Evolutionary conservation across 257 asterid species (phyloP), one percentile per base, ranked within the genome.

Genomic region (Solanum chiquidenum): DNA sequence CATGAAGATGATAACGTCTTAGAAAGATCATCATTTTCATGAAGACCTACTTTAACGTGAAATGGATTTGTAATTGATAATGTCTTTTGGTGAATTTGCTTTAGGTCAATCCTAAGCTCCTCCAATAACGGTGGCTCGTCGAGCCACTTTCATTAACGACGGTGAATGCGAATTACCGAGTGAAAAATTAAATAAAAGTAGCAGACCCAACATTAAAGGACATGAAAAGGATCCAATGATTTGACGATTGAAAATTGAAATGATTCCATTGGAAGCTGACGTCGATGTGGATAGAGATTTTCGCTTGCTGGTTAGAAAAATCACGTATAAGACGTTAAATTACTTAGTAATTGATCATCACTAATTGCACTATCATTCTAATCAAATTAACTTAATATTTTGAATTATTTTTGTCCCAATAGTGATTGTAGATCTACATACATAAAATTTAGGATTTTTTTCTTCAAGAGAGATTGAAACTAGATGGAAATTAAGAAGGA

Each of bases 291-390:
- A 55, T 55, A 55, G 10, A 55, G 1, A 55, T 55, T 55, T 55
- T 18, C 2, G n/a, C n/a, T 55, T 2, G 62, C 2, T 18, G 0
- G 4, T 6, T 55, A 55, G 9, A 55, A 55, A 46, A 55, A 55
- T 55, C n/a, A 55, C 4, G 1, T 0, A 18, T 55, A 55, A 4
- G 4, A 18, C 4, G 4, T 55, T 55, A 55, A 55, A 55, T 18
- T 55, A 55, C 62, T 52, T 52, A 13, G 6, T 12, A 13, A 44
- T 44, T 12, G 18, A 44, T 44, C 5, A 44, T 44, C 18, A 4
- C 13, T 12, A 44, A 44, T 44, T 44, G 14, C 6, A 4, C 0
- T 44, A 52, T 16, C 21, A 18, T 52, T 52, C n/a, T 55, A 6
- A 55, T 55, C n/a, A 55, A 55, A 18, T 55, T 7, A 1, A 55